Conservation (phyloP, 2,329 filamentous ascomycete species). For the Teratosphaeriaceae sp. region DNA sequence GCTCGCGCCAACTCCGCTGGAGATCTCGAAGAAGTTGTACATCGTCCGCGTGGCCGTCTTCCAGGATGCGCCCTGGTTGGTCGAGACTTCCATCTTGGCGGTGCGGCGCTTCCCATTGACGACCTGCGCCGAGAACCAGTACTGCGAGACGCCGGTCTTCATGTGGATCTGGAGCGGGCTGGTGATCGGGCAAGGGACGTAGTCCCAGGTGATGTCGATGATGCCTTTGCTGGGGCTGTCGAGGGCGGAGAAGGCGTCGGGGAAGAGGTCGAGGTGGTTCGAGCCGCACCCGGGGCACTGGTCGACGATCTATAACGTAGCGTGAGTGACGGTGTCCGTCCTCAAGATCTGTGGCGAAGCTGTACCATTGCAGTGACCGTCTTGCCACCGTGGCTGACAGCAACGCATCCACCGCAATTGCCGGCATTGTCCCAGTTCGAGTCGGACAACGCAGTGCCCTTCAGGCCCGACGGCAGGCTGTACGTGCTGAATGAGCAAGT, state of each 20-base stretch:
- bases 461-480: conserved; percentile 52
- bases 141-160: conserved; percentile 45
- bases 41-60: conserved; percentile 45
- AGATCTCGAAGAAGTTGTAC: conserved; percentile 29
- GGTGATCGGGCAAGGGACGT: conserved; percentile 47
- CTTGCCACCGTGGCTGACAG: conserved; percentile 49
- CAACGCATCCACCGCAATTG: conserved; percentile 56
- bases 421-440: conserved; percentile 50
- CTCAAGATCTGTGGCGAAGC: neutral
- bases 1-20: conserved; percentile 11
- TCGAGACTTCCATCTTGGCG: conserved; percentile 53
- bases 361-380: conserved; percentile 57
- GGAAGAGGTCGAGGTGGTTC: conserved; percentile 52
- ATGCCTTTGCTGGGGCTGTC: conserved; percentile 40
- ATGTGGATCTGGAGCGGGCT: conserved; percentile 46
- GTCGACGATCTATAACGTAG: conserved; percentile 46
- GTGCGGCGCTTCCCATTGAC: conserved; percentile 51
- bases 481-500: conserved; percentile 59
- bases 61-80: conserved; percentile 54
- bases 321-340: neutral
- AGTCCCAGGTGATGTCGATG: conserved; percentile 45
- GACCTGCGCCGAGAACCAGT: conserved; percentile 59
- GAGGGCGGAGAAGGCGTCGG: conserved; percentile 44
- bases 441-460: conserved; percentile 56
- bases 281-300: conserved; percentile 49